Evolutionary conservation across 2,329 filamentous ascomycete genomes (phyloP).

Genomic region (Pseudogymnoascus sp.): DNA sequence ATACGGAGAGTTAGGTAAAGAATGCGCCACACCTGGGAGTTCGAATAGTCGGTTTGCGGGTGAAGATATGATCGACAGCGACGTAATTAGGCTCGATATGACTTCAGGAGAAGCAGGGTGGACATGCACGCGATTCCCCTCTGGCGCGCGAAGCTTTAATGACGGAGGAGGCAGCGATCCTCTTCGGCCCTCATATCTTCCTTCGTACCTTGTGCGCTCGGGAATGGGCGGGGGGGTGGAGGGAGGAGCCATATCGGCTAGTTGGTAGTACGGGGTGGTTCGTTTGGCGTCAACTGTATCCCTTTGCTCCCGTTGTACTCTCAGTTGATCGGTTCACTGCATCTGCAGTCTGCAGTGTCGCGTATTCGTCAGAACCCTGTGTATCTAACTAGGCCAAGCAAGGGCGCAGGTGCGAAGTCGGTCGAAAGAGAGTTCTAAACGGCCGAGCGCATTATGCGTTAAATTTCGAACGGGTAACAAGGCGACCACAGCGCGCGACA

Average conservation of each 20-base stretch:
- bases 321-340: neutral
- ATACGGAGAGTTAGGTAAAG: slow-evolving; percentile 33
- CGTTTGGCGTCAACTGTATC: neutral
- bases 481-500: neutral
- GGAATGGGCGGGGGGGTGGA: slow-evolving; percentile 24
- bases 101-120: slow-evolving; percentile 50
- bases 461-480: neutral
- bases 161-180: slow-evolving; percentile 25
- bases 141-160: slow-evolving; percentile 14
- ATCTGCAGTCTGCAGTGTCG: slow-evolving; percentile 6
- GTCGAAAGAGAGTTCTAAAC: slow-evolving; percentile 7
- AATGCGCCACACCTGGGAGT: slow-evolving; percentile 28
- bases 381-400: neutral
- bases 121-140: slow-evolving; percentile 25
- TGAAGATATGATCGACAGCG: slow-evolving; percentile 57
- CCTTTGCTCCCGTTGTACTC: slow-evolving; percentile 2
- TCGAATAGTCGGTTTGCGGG: slow-evolving; percentile 66
- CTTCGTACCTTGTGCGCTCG: slow-evolving; percentile 22
- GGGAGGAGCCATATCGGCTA: neutral
- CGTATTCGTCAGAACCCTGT: neutral
- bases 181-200: slow-evolving; percentile 17
- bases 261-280: neutral
- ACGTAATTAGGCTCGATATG: slow-evolving; percentile 63
- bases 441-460: slow-evolving; percentile 6
- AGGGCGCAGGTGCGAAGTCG: slow-evolving; percentile 3